Conservation (phyloP, 2,329 filamentous ascomycete species). For the Trichoderma pleuroti region DNA sequence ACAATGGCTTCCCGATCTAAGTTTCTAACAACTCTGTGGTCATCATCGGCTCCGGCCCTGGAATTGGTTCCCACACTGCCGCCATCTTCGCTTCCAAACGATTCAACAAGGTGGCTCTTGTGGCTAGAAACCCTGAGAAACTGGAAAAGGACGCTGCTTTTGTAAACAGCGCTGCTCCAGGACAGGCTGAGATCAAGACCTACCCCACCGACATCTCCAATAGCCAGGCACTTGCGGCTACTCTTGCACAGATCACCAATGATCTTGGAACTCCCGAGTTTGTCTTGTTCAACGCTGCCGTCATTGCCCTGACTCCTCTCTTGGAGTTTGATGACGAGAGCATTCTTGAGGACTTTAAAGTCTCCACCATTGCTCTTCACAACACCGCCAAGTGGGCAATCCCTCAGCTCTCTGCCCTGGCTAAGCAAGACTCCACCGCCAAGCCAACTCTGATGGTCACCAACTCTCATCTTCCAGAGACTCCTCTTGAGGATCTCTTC, state of each 20-base stretch:
- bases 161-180: constrained; percentile 30
- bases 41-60: constrained; percentile 86
- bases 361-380: constrained; percentile 47
- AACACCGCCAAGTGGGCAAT: constrained; percentile 45
- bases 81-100: constrained; percentile 77
- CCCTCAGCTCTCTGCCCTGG: constrained; percentile 38
- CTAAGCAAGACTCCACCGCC: constrained; percentile 27
- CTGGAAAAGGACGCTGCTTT: constrained; percentile 36
- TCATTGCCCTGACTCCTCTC: constrained; percentile 41
- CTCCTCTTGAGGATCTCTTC: constrained; percentile 46
- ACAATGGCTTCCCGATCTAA: constrained; percentile 9
- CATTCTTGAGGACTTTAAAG: constrained; percentile 49
- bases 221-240: constrained; percentile 33
- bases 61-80: constrained; percentile 88
- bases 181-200: constrained; percentile 37
- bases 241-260: constrained; percentile 40
- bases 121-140: constrained; percentile 42
- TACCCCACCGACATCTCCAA: constrained; percentile 45
- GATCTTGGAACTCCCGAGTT: constrained; percentile 43
- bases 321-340: constrained; percentile 41
- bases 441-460: constrained; percentile 49
- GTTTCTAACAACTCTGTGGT: constrained; percentile 44
- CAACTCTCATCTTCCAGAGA: constrained; percentile 44
- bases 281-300: constrained; percentile 52
- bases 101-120: constrained; percentile 59